Base-by-base conservation (phyloP, 2,329 filamentous ascomycete genomes). In the Setomelanomma holmii region DNA sequence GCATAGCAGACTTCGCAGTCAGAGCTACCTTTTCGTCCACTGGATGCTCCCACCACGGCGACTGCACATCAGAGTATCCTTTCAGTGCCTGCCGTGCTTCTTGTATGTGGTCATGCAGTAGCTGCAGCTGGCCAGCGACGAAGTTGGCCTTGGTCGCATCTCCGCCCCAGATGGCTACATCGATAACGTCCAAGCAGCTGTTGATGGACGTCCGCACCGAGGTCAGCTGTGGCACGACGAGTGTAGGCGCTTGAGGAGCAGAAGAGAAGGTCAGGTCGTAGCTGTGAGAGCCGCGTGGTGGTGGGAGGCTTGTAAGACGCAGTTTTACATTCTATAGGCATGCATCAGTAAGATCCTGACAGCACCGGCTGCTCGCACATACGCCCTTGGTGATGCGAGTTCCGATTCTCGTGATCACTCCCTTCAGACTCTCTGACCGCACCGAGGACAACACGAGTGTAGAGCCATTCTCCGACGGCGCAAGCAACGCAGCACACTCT, bases 341-440 rank as follows among this genome's bases (percentile, higher is more conserved):
- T 22, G 45, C 14, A 22, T 60, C 35, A 57, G 51, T 45, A 20
- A 41, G 27, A 52, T 48, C 19, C 39, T 50, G 40, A 19, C n/a
- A 11, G 14, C 12, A 11, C 17, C 21, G 4, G 40, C 19, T 11
- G 10, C 20, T 23, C 14, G 47, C 27, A 82, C 87, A 64, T 80
- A 93, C 90, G 61, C 92, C 93, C 74, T 96, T 96, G 58, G 96
- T 89, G 58, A 99, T 89, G 45, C 89, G 86, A n/a, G 91, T 91
- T 34, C 95, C 95, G 30, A 96, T 86, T 47, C 95, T 86, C 1
- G 93, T 98, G 54, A 98, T 86, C 65, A 91, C 90, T 16, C 95
- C 95, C 75, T 99, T 99, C 57, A 98, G 87, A 61, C 85, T 86
- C 78, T 99, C 95, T 49, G 91, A 93, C 49, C 93, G 86, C 49